A percentile compares a stretch with the other conserved stretches of the same genome.
Conservation (phyloP, 352 stramenopile genomes). For the Chrysophaeum taylorii region DNA sequence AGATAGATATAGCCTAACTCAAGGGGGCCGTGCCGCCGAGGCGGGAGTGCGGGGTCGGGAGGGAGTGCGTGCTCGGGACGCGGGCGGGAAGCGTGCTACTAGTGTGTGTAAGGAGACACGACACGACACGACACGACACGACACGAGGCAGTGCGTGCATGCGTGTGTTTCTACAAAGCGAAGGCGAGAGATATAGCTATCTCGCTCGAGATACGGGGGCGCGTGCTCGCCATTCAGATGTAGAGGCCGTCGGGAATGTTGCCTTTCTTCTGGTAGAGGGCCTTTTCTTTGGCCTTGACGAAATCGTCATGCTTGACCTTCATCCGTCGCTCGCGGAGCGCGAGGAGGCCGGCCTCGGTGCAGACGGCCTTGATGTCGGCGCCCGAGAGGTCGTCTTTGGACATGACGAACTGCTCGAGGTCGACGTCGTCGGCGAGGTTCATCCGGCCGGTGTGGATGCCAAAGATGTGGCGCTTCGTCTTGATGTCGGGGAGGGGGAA, state of each 20-base stretch:
- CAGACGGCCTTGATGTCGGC: slow-evolving; percentile 99
- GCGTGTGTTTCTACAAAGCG: too few species aligned
- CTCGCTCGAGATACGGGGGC: too few species aligned
- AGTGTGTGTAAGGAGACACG: too few species aligned
- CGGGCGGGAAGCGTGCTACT: too few species aligned
- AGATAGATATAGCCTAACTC: too few species aligned
- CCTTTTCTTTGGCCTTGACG: slow-evolving; percentile 99
- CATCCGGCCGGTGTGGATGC: slow-evolving; percentile 98
- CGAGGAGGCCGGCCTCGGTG: slow-evolving; percentile 97
- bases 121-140: too few species aligned
- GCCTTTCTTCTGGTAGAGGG: slow-evolving; percentile 98
- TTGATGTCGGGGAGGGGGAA: slow-evolving; percentile 98
- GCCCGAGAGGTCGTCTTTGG: slow-evolving; percentile 98
- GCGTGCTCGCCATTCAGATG: too few species aligned
- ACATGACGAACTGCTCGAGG: slow-evolving; percentile 98
- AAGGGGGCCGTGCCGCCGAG: too few species aligned
- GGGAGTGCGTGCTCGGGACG: too few species aligned
- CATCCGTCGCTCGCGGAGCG: slow-evolving; percentile 96
- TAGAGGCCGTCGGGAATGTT: slow-evolving; percentile 98
- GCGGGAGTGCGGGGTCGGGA: too few species aligned
- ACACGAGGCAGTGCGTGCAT: too few species aligned
- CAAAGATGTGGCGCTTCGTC: slow-evolving; percentile 99
- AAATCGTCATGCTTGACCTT: slow-evolving; percentile 99
- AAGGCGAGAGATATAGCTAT: too few species aligned
- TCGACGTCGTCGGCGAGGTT: slow-evolving; percentile 95